phyloP scores from a whole-genome alignment of 2,329 filamentous ascomycete species.

The Colletotrichum tofieldiae region DNA sequence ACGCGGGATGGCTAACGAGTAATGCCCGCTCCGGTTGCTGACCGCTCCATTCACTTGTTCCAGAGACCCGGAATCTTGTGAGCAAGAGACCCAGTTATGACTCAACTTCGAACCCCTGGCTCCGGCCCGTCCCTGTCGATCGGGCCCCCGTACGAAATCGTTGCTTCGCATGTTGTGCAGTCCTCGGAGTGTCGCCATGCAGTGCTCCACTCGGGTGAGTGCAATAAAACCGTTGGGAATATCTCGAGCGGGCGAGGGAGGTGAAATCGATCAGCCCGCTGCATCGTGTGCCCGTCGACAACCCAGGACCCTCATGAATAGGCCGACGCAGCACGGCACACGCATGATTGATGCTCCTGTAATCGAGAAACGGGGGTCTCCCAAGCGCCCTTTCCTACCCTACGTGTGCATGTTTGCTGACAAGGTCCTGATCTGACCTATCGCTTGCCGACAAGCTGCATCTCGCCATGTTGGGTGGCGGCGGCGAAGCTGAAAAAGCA shows the following conservation, averaged over 20 bases:
- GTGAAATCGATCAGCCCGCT: not conserved
- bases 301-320: not conserved
- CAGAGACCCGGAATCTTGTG: not conserved
- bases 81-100: not conserved
- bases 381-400: not conserved
- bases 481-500: slow-evolving; percentile 29
- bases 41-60: not conserved
- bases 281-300: not conserved
- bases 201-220: not conserved
- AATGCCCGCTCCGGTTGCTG: not conserved
- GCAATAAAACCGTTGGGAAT: not conserved
- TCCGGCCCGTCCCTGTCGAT: slow-evolving; percentile 20
- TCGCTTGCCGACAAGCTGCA: slow-evolving; percentile 12
- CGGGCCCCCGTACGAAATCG: not conserved
- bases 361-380: not conserved
- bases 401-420: not conserved
- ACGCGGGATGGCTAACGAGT: not conserved
- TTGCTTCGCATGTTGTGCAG: not conserved
- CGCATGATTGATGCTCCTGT: not conserved
- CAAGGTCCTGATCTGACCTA: not conserved
- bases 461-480: not conserved
- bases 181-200: not conserved
- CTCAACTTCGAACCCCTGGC: not conserved
- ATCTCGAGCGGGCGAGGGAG: not conserved
- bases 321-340: not conserved